These are phyloP conservation scores for Lepidopterella palustris DNA, from an alignment of 495 filamentous ascomycete species.

Conservation along the genomic window DNA sequence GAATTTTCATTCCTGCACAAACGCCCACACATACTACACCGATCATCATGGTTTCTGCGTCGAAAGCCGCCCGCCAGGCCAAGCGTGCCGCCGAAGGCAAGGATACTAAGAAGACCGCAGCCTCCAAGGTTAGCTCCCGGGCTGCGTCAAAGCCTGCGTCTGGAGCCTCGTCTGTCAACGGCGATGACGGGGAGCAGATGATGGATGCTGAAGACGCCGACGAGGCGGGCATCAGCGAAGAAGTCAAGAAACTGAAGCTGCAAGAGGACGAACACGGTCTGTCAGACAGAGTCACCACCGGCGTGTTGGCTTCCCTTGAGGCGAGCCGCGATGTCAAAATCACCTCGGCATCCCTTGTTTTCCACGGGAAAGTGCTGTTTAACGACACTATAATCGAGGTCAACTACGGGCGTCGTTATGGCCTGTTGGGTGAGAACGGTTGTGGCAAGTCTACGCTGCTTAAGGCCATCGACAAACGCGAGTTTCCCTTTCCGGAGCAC, in stretches of 20 bases:
- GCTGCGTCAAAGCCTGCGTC: constrained; percentile 57
- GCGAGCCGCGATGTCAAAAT: constrained; percentile 93
- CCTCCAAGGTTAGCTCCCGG: constrained; percentile 61
- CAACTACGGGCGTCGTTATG: constrained; percentile 88
- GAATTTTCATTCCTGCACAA: neutral
- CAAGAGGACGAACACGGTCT: constrained; percentile 96
- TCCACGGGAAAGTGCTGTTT: constrained; percentile 95
- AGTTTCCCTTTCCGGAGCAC: constrained; percentile 93
- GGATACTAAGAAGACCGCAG: constrained; percentile 40
- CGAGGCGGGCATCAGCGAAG: constrained; percentile 65
- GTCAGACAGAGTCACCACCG: constrained; percentile 96
- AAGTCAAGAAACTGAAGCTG: constrained; percentile 71
- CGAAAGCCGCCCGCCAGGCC: constrained; percentile 94
- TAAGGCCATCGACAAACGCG: constrained; percentile 87
- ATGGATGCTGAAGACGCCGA: constrained; percentile 54
- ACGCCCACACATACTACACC: neutral
- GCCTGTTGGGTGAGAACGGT: constrained; percentile 95
- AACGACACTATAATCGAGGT: constrained; percentile 89
- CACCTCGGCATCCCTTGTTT: constrained; percentile 84
- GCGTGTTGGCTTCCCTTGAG: constrained; percentile 80
- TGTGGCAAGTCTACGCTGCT: constrained; percentile 97
- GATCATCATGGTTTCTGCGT: constrained; percentile 76
- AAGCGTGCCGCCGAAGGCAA: constrained; percentile 75
- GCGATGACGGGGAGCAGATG: constrained; percentile 57
- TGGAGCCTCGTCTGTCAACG: constrained; percentile 59